Conservation (phyloP, 78 protist species). For the Dictyostelium purpureum region DNA sequence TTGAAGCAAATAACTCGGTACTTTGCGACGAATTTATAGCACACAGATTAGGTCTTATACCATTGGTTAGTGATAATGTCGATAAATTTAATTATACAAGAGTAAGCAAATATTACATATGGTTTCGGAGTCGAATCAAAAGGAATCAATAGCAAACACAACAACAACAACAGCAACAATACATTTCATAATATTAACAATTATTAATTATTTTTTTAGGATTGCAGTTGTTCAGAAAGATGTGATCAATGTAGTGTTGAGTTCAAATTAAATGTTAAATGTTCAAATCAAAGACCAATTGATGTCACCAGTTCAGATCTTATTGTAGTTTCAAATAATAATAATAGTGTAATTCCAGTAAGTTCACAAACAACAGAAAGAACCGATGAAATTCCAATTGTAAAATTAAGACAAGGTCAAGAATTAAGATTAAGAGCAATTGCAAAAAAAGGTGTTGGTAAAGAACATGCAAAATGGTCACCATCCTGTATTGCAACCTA, state of each 20-base stretch:
- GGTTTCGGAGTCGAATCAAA: not conserved
- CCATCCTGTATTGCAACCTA: conserved; percentile 88
- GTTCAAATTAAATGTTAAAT: conserved; percentile 47
- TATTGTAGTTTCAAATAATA: conserved; percentile 31
- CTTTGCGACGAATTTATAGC: conserved; percentile 93
- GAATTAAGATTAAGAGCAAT: conserved; percentile 80
- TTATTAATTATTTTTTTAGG: not conserved
- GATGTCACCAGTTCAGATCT: conserved; percentile 52
- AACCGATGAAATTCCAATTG: conserved; percentile 81
- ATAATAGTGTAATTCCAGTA: conserved; percentile 42
- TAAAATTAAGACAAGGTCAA: conserved; percentile 85
- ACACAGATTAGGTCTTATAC: conserved; percentile 95
- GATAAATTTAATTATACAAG: conserved; percentile 70
- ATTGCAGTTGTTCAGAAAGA: conserved; percentile 53
- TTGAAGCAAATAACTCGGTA: conserved; percentile 86
- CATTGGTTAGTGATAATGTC: conserved; percentile 58
- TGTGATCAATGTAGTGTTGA: conserved; percentile 85
- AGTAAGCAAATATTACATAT: not conserved
- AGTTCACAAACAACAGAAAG: not conserved
- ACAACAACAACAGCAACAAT: not conserved
- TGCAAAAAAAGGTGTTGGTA: conserved; percentile 93
- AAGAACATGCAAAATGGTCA: conserved; percentile 94
- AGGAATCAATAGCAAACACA: not conserved
- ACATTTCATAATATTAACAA: not conserved
- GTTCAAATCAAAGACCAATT: conserved; percentile 35